These are phyloP conservation scores for Stromatinia cepivora DNA, from an alignment of 2,329 filamentous ascomycete species.

Conservation along the genomic window DNA sequence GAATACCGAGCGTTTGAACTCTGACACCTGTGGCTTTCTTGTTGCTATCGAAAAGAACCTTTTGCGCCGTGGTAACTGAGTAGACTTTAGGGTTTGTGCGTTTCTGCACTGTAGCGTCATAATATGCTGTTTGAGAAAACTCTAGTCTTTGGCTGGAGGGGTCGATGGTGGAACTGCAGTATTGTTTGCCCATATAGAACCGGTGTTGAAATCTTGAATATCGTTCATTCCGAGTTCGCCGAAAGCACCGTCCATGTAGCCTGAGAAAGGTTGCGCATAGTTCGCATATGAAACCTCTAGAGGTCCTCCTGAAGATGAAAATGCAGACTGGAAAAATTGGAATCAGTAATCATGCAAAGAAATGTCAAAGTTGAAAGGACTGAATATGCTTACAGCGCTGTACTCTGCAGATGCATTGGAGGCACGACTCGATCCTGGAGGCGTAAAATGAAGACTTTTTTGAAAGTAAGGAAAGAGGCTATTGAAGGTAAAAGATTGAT, in stretches of 20 bases:
- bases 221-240: slow-evolving; percentile 40
- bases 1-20: not conserved
- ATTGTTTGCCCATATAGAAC: slow-evolving; percentile 16
- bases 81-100: slow-evolving; percentile 44
- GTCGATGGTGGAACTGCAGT: slow-evolving; percentile 9
- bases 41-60: slow-evolving; percentile 45
- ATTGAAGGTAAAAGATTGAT: slow-evolving; percentile 48
- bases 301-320: slow-evolving; percentile 35
- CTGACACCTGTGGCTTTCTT: slow-evolving; percentile 13
- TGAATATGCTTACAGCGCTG: not conserved
- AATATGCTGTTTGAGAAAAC: slow-evolving; percentile 16
- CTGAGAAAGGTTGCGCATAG: slow-evolving; percentile 42
- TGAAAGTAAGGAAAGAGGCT: slow-evolving; percentile 48
- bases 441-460: slow-evolving; percentile 34
- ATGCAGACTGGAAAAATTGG: slow-evolving; percentile 1
- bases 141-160: not conserved
- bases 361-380: not conserved
- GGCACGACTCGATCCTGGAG: slow-evolving; percentile 24
- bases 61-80: slow-evolving; percentile 45
- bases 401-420: not conserved
- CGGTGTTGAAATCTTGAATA: slow-evolving; percentile 4
- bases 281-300: slow-evolving; percentile 47
- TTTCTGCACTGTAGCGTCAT: not conserved
- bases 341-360: not conserved
- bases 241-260: slow-evolving; percentile 43